Evolutionary conservation across 345 rosid genomes (phyloP).

Genomic region (Melastoma malabathricum): DNA sequence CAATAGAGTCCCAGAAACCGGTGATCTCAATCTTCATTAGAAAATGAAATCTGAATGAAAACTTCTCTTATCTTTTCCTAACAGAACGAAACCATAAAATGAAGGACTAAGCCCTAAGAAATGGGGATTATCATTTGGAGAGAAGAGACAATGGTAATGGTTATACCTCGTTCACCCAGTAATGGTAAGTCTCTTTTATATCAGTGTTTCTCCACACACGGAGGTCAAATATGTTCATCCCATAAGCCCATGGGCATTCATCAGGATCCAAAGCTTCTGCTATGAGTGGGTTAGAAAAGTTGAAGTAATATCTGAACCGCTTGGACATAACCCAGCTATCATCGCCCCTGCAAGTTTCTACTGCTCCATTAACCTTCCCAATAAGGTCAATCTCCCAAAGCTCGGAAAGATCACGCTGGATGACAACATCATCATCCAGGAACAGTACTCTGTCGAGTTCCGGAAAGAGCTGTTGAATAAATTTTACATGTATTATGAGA

Average conservation of each 20-base stretch:
- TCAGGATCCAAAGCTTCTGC: slow-evolving; percentile 5
- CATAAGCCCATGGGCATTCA: slow-evolving; percentile 10
- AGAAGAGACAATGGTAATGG: background rate
- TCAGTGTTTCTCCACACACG: slow-evolving; percentile 6
- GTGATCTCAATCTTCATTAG: background rate
- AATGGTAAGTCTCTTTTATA: slow-evolving; percentile 5
- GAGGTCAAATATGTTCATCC: slow-evolving; percentile 9
- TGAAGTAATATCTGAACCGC: slow-evolving; percentile 84
- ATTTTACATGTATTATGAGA: slow-evolving; percentile 1
- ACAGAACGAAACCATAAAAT: background rate
- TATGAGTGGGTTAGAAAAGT: slow-evolving; percentile 35
- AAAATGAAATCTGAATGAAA: slow-evolving; percentile 7
- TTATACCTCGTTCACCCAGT: slow-evolving; percentile 5
- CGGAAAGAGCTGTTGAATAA: slow-evolving; percentile 66
- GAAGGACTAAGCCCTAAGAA: background rate
- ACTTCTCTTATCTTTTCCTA: too few relatives aligned
- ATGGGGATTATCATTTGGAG: background rate
- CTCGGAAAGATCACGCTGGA: slow-evolving; percentile 80
- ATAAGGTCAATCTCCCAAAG: slow-evolving; percentile 83
- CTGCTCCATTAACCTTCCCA: slow-evolving; percentile 97
- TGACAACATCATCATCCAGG: slow-evolving; percentile 83
- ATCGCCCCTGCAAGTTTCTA: slow-evolving; percentile 91
- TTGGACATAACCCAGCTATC: slow-evolving; percentile 99
- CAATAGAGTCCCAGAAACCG: slow-evolving; percentile 5
- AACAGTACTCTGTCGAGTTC: slow-evolving; percentile 86